Conservation (phyloP, 1,284 basidiomycete species). For the Moniliella sp. region DNA sequence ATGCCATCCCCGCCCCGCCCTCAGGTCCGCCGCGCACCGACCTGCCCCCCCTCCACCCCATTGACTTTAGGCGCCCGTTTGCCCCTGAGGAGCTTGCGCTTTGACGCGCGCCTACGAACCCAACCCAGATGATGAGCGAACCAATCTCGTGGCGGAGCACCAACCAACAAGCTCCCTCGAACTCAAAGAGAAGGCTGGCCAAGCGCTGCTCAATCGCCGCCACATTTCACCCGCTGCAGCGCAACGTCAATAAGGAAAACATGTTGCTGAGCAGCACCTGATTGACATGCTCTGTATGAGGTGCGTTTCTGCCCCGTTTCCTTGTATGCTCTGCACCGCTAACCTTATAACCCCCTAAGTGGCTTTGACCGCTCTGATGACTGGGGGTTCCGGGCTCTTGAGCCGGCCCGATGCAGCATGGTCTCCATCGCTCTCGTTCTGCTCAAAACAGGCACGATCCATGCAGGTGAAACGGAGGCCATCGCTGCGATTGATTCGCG, state of each 20-base stretch:
- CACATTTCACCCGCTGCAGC: slow-evolving; percentile 91
- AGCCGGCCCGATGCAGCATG: slow-evolving; percentile 86
- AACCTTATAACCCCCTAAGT: no score
- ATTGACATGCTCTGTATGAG: slow-evolving; percentile 99
- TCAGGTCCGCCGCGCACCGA: no score
- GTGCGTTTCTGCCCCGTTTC: slow-evolving; percentile 48
- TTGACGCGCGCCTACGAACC: not conserved
- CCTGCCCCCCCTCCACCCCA: not conserved
- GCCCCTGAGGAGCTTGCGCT: not conserved
- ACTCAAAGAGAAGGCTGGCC: slow-evolving; percentile 41
- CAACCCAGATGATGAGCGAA: slow-evolving; percentile 6
- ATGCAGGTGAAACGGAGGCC: slow-evolving; percentile 40
- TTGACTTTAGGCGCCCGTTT: slow-evolving; percentile 2
- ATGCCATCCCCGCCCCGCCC: slow-evolving; percentile 53
- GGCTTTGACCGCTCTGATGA: slow-evolving; percentile 86
- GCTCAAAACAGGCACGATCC: slow-evolving; percentile 83
- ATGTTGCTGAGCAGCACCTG: slow-evolving; percentile 89
- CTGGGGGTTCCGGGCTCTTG: slow-evolving; percentile 88
- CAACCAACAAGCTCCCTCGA: slow-evolving; percentile 48
- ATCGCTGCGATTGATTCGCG: slow-evolving; percentile 7
- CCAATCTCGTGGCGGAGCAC: slow-evolving; percentile 44
- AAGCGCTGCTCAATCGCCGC: slow-evolving; percentile 62
- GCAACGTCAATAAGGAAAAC: slow-evolving; percentile 97
- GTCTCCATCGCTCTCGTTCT: slow-evolving; percentile 90
- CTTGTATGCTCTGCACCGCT: no score